phyloP scores from a whole-genome alignment of 371 early-diverging fungal genomes.

The Funneliformis caledonium region DNA sequence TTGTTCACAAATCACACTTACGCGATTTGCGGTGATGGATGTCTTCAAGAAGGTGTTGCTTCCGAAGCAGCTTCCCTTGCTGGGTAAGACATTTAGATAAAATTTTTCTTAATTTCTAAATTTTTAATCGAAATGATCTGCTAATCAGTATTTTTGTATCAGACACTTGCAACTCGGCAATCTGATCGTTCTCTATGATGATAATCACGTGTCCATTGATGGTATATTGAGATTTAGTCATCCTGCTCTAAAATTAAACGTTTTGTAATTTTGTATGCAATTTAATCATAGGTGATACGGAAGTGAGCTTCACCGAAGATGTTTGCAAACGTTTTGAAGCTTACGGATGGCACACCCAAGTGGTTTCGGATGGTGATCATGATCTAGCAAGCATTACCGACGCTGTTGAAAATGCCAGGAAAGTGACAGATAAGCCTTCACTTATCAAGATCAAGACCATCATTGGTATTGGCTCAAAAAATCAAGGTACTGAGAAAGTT shows the following conservation, averaged over 20 bases:
- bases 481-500: slow-evolving; percentile 89
- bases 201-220: slow-evolving; percentile 97
- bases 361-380: slow-evolving; percentile 84
- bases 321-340: slow-evolving; percentile 88
- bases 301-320: slow-evolving; percentile 94
- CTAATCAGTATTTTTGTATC: slow-evolving; percentile 19
- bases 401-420: slow-evolving; percentile 83
- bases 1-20: slow-evolving; percentile 89
- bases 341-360: slow-evolving; percentile 92
- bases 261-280: neutral
- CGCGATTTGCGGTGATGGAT: slow-evolving; percentile 97
- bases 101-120: slow-evolving; percentile 33
- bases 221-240: slow-evolving; percentile 48
- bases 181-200: slow-evolving; percentile 96
- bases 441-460: slow-evolving; percentile 87
- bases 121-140: slow-evolving; percentile 4
- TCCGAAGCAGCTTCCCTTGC: slow-evolving; percentile 98
- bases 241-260: neutral
- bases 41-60: slow-evolving; percentile 98
- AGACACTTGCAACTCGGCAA: slow-evolving; percentile 96
- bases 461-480: slow-evolving; percentile 87
- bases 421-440: slow-evolving; percentile 85
- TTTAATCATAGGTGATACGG: slow-evolving; percentile 59
- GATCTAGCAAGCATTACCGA: slow-evolving; percentile 73
- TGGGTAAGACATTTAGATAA: slow-evolving; percentile 64